Evolutionary conservation across 164 flowering plant species (phyloP).

Genomic region (Amborella trichopoda): DNA sequence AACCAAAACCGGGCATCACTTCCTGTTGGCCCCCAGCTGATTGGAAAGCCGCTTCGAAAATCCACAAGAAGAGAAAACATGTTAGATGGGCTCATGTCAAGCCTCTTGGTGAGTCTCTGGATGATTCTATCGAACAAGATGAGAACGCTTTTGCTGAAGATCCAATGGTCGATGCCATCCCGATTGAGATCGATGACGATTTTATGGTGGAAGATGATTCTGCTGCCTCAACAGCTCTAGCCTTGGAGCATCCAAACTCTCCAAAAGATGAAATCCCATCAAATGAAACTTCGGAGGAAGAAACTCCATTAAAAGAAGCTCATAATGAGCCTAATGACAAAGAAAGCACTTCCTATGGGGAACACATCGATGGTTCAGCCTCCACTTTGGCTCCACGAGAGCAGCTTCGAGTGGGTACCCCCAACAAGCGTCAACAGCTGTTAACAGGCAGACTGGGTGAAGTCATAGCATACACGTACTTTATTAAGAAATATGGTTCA

Average conservation of each 20-base stretch:
- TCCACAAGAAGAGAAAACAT: too few relatives aligned
- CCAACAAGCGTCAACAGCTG: constrained; percentile 28
- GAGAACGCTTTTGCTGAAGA: neutral
- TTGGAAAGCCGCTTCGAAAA: constrained; percentile 82
- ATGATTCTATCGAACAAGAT: neutral
- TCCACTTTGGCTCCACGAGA: constrained; percentile 18
- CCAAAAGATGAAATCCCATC: constrained; percentile 4
- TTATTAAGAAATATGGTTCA: constrained; percentile 21
- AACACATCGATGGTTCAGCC: neutral
- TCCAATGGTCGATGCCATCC: neutral
- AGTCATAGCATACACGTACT: constrained; percentile 54
- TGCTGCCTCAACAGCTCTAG: constrained; percentile 5
- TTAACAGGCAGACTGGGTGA: constrained; percentile 71
- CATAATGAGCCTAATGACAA: too few relatives aligned
- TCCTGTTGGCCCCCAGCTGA: constrained; percentile 63
- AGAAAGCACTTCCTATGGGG: too few relatives aligned
- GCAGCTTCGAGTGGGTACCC: constrained; percentile 29
- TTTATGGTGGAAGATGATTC: constrained; percentile 22
- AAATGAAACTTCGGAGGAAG: neutral
- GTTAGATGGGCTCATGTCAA: too few relatives aligned
- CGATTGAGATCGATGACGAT: constrained; percentile 12
- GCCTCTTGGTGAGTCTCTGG: neutral
- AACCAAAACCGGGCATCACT: constrained; percentile 19
- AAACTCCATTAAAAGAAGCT: too few relatives aligned
- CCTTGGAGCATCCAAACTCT: constrained; percentile 9